Evolutionary conservation across 2,329 filamentous ascomycete species (phyloP).

Genomic region (Alternaria gaisen): DNA sequence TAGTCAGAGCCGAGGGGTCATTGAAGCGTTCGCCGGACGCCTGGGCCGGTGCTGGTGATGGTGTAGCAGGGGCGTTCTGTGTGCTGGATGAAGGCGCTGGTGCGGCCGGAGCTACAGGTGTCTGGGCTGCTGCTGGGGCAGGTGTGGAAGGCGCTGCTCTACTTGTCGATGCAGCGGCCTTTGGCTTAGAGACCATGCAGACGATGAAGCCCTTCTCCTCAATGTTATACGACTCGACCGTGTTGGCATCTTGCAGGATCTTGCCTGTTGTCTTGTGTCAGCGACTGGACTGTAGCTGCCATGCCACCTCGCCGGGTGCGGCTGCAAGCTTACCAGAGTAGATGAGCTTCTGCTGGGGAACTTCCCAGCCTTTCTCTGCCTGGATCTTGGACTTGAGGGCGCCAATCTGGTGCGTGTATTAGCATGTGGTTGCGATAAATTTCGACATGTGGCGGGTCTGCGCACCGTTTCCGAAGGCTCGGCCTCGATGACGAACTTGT

Average conservation of each 20-base stretch:
- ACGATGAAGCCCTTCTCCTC: constrained; percentile 99
- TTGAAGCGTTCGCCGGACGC: constrained; percentile 60
- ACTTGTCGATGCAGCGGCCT: constrained; percentile 64
- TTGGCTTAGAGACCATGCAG: constrained; percentile 97
- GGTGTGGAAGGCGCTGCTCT: constrained; percentile 67
- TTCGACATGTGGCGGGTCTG: constrained; percentile 27
- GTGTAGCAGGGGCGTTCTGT: constrained; percentile 60
- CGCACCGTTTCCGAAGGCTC: constrained; percentile 89
- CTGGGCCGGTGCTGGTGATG: constrained; percentile 59
- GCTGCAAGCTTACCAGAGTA: constrained; percentile 78
- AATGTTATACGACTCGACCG: constrained; percentile 95
- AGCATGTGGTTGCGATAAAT: constrained; percentile 22
- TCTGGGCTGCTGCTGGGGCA: constrained; percentile 54
- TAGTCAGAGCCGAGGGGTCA: constrained; percentile 82
- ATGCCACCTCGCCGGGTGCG: constrained; percentile 10
- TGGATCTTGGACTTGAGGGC: constrained; percentile 92
- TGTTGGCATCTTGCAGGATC: constrained; percentile 97
- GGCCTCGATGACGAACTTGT: constrained; percentile 96
- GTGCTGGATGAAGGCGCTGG: constrained; percentile 56
- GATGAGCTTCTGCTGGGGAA: constrained; percentile 91
- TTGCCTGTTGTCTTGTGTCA: constrained; percentile 71
- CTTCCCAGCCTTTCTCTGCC: constrained; percentile 92
- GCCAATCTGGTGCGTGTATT: constrained; percentile 70
- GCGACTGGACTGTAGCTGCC: constrained; percentile 32
- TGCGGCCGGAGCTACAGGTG: constrained; percentile 67